These are phyloP conservation scores for Neurospora sp. DNA, from an alignment of 2,329 filamentous ascomycete species.

Conservation along the genomic window DNA sequence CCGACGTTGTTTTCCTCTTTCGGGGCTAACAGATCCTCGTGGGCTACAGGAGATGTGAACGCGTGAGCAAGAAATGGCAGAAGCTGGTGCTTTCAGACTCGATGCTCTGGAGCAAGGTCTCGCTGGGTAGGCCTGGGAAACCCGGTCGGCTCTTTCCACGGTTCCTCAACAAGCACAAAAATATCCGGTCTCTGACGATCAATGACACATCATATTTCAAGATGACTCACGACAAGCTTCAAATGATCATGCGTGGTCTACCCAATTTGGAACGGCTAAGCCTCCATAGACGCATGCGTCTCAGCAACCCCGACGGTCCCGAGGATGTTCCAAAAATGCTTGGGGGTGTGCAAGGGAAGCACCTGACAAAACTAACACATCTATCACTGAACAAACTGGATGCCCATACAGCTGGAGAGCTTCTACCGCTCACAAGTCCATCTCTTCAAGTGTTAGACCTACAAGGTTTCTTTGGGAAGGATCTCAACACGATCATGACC, in stretches of 20 bases:
- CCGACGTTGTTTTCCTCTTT: background rate
- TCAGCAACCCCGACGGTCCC: background rate
- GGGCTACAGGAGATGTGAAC: slow-evolving; percentile 8
- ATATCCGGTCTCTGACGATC: slow-evolving; percentile 9
- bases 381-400: slow-evolving; percentile 3
- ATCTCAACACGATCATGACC: background rate
- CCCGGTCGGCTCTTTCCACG: slow-evolving; percentile 5
- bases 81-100: slow-evolving; percentile 4
- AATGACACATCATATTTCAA: slow-evolving; percentile 7
- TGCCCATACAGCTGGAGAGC: background rate
- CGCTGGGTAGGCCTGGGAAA: slow-evolving; percentile 4
- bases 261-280: slow-evolving; percentile 9
- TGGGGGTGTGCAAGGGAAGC: background rate
- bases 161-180: slow-evolving; percentile 11
- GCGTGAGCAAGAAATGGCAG: slow-evolving; percentile 14
- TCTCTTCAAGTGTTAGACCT: slow-evolving; percentile 1
- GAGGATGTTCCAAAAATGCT: background rate
- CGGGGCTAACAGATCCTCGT: slow-evolving; percentile 1
- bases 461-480: background rate
- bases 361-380: slow-evolving; percentile 4
- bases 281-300: background rate
- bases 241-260: slow-evolving; percentile 6
- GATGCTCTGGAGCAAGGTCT: slow-evolving; percentile 10
- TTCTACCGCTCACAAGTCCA: background rate
- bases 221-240: slow-evolving; percentile 5